Evolutionary conservation across 2,329 filamentous ascomycete genomes (phyloP).

Genomic region (Canariomyces notabilis): DNA sequence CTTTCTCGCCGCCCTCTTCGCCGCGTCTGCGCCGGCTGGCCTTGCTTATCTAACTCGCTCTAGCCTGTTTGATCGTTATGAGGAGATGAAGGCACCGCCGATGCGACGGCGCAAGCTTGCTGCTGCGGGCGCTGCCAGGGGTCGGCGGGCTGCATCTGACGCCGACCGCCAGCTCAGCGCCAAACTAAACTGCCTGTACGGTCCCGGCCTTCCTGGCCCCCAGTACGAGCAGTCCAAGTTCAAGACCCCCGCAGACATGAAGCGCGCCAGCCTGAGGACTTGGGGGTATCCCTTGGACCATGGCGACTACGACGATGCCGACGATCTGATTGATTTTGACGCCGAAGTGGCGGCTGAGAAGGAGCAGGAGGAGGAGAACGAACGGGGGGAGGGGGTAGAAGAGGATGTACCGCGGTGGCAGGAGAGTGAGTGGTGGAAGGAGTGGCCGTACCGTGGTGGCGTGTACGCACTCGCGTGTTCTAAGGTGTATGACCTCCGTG

Average conservation of each 20-base stretch:
- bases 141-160: too few relatives aligned
- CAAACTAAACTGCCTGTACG: slow-evolving; percentile 65
- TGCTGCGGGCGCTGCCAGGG: slow-evolving; percentile 36
- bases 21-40: slow-evolving; percentile 42
- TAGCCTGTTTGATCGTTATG: slow-evolving; percentile 54
- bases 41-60: slow-evolving; percentile 61
- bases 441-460: slow-evolving; percentile 12
- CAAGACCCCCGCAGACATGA: too few relatives aligned
- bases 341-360: neutral
- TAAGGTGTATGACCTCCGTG: slow-evolving; percentile 68
- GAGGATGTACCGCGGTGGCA: neutral
- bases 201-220: too few relatives aligned
- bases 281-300: too few relatives aligned
- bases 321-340: too few relatives aligned
- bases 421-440: neutral
- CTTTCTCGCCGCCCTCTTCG: slow-evolving; percentile 42
- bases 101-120: neutral
- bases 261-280: too few relatives aligned
- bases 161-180: slow-evolving; percentile 66
- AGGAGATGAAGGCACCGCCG: neutral
- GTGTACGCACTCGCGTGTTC: slow-evolving; percentile 60
- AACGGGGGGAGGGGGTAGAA: slow-evolving; percentile 17
- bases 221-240: too few relatives aligned
- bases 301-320: too few relatives aligned
- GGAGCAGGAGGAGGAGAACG: slow-evolving; percentile 42